Evolutionary conservation across 257 asterid species (phyloP), one percentile per base, ranked within the genome.

Genomic region (Solanum medicagineum): DNA sequence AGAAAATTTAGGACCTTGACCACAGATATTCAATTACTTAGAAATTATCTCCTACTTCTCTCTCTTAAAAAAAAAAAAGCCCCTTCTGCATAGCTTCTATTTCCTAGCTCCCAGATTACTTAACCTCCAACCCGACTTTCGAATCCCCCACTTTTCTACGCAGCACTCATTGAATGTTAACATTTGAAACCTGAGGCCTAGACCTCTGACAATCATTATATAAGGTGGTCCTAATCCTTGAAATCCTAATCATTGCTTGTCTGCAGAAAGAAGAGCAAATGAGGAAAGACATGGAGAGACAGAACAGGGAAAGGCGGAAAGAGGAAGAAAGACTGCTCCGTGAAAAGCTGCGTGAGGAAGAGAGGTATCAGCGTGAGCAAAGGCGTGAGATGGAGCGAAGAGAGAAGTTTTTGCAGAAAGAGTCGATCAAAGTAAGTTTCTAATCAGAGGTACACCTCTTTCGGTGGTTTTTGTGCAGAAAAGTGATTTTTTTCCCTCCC

Each of bases 211-310:
- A 44, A 65, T 81, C 44, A 60, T 60, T 60, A n/a, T 60, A 36
- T 60, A 51, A 81, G 63, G 85, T 69, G 77, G 63, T 85, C 84
- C n/a, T 80, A 73, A 24, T 49, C n/a, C 82, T 24, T 36, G 16
- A 75, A 75, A 56, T 66, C 79, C 29, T 74, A n/a, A 36, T 57
- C 56, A 42, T 85, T 77, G 54, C 80, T 59, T 81, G 84, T 87
- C 81, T 86, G 62, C 84, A 95, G 98, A 93, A 92, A 86, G 98
- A 94, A 81, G 99, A 95, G 88, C 99, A 94, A 88, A 88, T 94
- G 87, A 90, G 87, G 93, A 94, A 92, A 91, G 99, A 95, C 86
- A 92, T 92, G 93, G 99, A 95, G 88, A 93, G 98, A 90, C 97
- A 85, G 86, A 97, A 94, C 47, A 94, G 94, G 42, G 99, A 95